A percentile compares a stretch with the other conserved stretches of the same genome.
Evolutionary conservation across 1,284 basidiomycete genomes (phyloP).

Genomic region (Ceratobasidium sp.): DNA sequence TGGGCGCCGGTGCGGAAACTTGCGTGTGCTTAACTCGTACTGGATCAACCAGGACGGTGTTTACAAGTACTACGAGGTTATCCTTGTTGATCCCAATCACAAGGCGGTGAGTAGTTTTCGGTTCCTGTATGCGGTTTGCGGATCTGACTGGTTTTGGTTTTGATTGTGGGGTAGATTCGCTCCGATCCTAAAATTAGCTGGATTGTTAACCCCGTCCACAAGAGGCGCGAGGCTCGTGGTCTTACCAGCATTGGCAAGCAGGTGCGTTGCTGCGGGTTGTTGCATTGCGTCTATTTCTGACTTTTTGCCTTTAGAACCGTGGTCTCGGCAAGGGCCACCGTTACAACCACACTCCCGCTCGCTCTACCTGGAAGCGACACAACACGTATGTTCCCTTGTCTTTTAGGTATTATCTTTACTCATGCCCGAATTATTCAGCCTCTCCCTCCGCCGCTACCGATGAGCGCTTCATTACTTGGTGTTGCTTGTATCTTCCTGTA

Average conservation of each 20-base stretch:
- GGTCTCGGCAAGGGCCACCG: slow-evolving; percentile 95
- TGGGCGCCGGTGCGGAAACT: slow-evolving; percentile 93
- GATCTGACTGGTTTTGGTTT: neutral
- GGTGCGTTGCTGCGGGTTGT: slow-evolving; percentile 58
- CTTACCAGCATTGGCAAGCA: slow-evolving; percentile 97
- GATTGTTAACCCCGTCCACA: slow-evolving; percentile 99
- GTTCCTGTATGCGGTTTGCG: slow-evolving; percentile 4
- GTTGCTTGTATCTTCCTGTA: slow-evolving; percentile 43
- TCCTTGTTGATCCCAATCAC: slow-evolving; percentile 94
- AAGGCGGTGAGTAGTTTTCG: slow-evolving; percentile 75
- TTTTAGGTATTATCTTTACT: slow-evolving; percentile 26
- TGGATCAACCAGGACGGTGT: slow-evolving; percentile 99
- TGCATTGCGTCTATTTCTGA: slow-evolving; percentile 17
- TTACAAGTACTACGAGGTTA: slow-evolving; percentile 99
- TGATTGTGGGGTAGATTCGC: slow-evolving; percentile 70
- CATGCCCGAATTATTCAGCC: slow-evolving; percentile 55
- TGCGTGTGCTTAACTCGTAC: slow-evolving; percentile 98
- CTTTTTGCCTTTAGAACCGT: slow-evolving; percentile 70
- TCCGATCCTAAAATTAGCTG: slow-evolving; percentile 98
- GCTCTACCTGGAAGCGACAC: slow-evolving; percentile 96
- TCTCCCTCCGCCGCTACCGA: slow-evolving; percentile 97
- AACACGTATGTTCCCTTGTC: slow-evolving; percentile 69
- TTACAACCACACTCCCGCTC: slow-evolving; percentile 92
- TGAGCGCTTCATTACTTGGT: slow-evolving; percentile 61
- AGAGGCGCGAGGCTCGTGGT: slow-evolving; percentile 96